A percentile compares a stretch with the other conserved stretches of the same genome.
Conservation (phyloP, 495 filamentous ascomycete genomes). For the Penicillium coprophilum region DNA sequence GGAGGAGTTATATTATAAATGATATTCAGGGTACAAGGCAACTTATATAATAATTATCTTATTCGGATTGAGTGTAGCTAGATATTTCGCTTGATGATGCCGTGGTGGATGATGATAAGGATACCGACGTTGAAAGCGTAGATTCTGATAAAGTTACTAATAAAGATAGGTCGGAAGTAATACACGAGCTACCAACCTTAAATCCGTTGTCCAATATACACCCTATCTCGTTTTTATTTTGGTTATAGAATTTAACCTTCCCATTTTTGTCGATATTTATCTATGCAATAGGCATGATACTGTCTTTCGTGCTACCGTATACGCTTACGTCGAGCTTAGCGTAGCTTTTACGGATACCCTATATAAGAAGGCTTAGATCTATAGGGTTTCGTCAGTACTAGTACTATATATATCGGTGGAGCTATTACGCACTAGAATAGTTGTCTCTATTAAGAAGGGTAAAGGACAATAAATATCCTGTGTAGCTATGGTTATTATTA, state of each 20-base stretch:
- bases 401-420: neutral
- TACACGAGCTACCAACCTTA: constrained; percentile 11
- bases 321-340: neutral
- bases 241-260: constrained; percentile 11
- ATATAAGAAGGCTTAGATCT: neutral
- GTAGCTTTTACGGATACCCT: neutral
- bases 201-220: constrained; percentile 13
- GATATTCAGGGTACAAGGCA: too few relatives aligned
- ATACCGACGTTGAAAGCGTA: too few relatives aligned
- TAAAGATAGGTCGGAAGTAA: too few relatives aligned
- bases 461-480: too few relatives aligned
- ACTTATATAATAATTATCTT: too few relatives aligned
- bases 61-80: too few relatives aligned
- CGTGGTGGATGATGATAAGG: too few relatives aligned
- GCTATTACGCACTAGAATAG: neutral
- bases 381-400: constrained; percentile 1
- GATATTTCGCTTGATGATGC: too few relatives aligned
- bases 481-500: constrained; percentile 1
- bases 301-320: neutral
- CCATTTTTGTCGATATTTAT: constrained; percentile 8
- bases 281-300: neutral
- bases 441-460: neutral
- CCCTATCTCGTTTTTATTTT: constrained; percentile 7
- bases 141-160: too few relatives aligned
- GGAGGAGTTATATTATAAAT: too few relatives aligned